Evolutionary conservation across 164 flowering plant genomes (phyloP), one percentile per base, ranked within the genome.

Genomic region (Annona cherimola): DNA sequence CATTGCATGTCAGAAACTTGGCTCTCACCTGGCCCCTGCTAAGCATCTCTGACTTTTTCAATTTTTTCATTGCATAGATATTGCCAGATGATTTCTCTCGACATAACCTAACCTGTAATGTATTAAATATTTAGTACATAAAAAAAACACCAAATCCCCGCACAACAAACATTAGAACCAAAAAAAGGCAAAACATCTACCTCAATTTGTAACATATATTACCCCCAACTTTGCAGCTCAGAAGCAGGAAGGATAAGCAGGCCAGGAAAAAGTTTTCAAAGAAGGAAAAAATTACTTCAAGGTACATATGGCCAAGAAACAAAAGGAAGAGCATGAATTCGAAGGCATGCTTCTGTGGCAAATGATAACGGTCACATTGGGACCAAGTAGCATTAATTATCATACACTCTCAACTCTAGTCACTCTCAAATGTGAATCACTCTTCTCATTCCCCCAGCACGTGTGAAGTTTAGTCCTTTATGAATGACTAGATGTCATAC

Each of bases 21-120:
- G n/a, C 73, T 72, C 77, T 82, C 70, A 94, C 99, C 94, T 94
- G 99, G 61, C 99, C 98, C 80, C 95, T 81, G 72, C 89, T 88
- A 76, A 94, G 86, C 99, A 94, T 94, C 81, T 94, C 99, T 66
- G 95, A 86, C 76, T 94, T 94, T 85, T 91, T 94, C 84, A 92
- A 78, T 79, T 92, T 94, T 77, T 94, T 94, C 99, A 94, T 94
- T 66, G 99, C 99, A 84, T 83, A 92, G 63, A 94, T 89, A 71
- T 84, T 81, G 46, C 96, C 94, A 41, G 97, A 83, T 69, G 86
- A 81, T 79, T 87, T 94, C 78, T 88, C 97, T 68, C 90, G 82
- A 43, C 98, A 92, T 41, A 92, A 76, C 75, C 94, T 83, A 40
- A 94, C 99, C 98, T 92, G 87, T n/a, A 80, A 46, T 71, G 68